Evolutionary conservation across 2,329 filamentous ascomycete species (phyloP).

Genomic region (Dendryphion nanum): DNA sequence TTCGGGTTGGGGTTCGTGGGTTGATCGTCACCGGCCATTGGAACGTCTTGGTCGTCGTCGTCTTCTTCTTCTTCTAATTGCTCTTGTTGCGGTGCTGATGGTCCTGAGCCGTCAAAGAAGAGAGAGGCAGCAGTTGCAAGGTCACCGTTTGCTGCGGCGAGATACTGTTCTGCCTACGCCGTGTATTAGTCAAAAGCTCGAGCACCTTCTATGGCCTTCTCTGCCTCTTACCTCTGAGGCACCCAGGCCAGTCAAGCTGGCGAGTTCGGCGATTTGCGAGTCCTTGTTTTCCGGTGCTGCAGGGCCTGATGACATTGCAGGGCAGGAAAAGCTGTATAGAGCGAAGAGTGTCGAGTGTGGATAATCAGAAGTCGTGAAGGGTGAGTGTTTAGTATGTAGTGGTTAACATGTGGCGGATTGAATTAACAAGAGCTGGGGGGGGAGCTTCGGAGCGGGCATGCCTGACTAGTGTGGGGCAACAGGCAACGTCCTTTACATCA

Average conservation of each 20-base stretch:
- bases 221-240: constrained; percentile 30
- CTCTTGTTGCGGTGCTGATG: not conserved
- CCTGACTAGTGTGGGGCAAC: no score
- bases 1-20: constrained; percentile 16
- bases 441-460: no score
- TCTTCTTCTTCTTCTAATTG: constrained; percentile 25
- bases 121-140: constrained; percentile 45
- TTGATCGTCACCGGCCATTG: constrained; percentile 37
- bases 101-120: constrained; percentile 37
- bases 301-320: constrained; percentile 32
- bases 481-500: no score
- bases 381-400: no score
- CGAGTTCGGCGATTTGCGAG: constrained; percentile 36
- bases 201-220: constrained; percentile 27
- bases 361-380: no score
- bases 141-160: constrained; percentile 46
- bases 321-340: no score
- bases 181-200: constrained; percentile 21
- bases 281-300: constrained; percentile 28
- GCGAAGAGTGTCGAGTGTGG: no score
- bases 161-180: constrained; percentile 44
- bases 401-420: no score
- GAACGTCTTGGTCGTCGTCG: constrained; percentile 20
- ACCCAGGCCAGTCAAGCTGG: constrained; percentile 33
- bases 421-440: no score